phyloP scores from a whole-genome alignment of 768 basidiomycete species.

The Artomyces pyxidatus region DNA sequence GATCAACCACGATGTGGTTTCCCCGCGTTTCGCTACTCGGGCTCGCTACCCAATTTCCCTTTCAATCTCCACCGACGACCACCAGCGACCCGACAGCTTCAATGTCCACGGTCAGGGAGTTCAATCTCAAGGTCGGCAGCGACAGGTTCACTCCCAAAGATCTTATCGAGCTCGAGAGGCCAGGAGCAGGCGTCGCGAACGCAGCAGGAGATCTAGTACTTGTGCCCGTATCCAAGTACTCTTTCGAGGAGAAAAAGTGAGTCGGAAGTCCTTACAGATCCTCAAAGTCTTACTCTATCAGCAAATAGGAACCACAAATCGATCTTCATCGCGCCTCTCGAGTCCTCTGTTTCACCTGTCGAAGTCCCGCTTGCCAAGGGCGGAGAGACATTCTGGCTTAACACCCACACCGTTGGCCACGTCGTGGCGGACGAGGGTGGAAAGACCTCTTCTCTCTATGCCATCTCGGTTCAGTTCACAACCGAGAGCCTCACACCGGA shows the following conservation, averaged over 20 bases:
- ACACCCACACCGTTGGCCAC: conserved; percentile 60
- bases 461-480: conserved; percentile 44
- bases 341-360: conserved; percentile 38
- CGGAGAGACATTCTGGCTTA: conserved; percentile 77
- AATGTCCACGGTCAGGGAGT: conserved; percentile 27
- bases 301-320: conserved; percentile 60
- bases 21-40: conserved; percentile 42
- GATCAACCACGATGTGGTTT: conserved; percentile 38
- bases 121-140: conserved; percentile 48
- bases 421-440: conserved; percentile 46
- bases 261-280: conserved; percentile 17
- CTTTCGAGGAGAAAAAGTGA: conserved; percentile 67
- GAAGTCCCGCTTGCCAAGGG: conserved; percentile 57
- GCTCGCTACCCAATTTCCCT: conserved; percentile 46
- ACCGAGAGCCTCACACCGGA: conserved; percentile 30
- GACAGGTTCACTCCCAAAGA: conserved; percentile 66
- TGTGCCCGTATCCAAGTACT: conserved; percentile 59
- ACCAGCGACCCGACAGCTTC: conserved; percentile 19
- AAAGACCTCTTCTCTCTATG: conserved; percentile 49
- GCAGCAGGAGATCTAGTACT: conserved; percentile 59
- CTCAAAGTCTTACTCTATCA: not conserved
- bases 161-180: conserved; percentile 60
- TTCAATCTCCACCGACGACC: conserved; percentile 24
- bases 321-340: conserved; percentile 53
- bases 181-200: conserved; percentile 61